Evolutionary conservation across 2,329 filamentous ascomycete genomes (phyloP).

Genomic region (Talaromyces sp.): DNA sequence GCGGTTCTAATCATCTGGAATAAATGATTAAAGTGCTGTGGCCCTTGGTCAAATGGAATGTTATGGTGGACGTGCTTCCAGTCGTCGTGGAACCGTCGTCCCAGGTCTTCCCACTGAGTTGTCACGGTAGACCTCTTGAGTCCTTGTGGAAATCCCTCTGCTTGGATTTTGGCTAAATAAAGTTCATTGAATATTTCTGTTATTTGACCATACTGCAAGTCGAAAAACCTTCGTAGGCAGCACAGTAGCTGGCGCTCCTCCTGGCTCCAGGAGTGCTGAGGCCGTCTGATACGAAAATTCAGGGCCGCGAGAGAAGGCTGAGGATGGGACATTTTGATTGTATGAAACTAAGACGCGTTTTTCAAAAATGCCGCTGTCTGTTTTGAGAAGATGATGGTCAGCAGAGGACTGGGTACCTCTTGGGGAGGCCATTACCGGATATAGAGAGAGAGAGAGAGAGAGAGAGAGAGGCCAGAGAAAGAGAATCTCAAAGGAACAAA

Average conservation of each 20-base stretch:
- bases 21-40: slow-evolving; percentile 15
- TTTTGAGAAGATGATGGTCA: neutral
- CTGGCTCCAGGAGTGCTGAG: slow-evolving; percentile 16
- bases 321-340: neutral
- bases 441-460: neutral
- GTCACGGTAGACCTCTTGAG: slow-evolving; percentile 12
- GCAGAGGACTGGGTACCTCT: neutral
- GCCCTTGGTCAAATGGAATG: slow-evolving; percentile 15
- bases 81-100: slow-evolving; percentile 11
- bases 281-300: neutral
- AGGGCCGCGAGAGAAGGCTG: neutral
- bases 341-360: neutral
- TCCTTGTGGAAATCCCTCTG: slow-evolving; percentile 15
- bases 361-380: neutral
- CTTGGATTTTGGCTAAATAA: slow-evolving; percentile 18
- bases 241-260: slow-evolving; percentile 20
- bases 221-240: slow-evolving; percentile 22
- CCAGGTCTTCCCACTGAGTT: slow-evolving; percentile 22
- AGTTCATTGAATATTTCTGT: slow-evolving; percentile 22
- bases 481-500: neutral
- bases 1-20: slow-evolving; percentile 11
- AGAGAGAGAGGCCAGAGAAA: neutral
- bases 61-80: slow-evolving; percentile 21
- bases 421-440: neutral
- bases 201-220: slow-evolving; percentile 7